Conservation (phyloP, 179 eudicot species). For the Pouteria campechiana region DNA sequence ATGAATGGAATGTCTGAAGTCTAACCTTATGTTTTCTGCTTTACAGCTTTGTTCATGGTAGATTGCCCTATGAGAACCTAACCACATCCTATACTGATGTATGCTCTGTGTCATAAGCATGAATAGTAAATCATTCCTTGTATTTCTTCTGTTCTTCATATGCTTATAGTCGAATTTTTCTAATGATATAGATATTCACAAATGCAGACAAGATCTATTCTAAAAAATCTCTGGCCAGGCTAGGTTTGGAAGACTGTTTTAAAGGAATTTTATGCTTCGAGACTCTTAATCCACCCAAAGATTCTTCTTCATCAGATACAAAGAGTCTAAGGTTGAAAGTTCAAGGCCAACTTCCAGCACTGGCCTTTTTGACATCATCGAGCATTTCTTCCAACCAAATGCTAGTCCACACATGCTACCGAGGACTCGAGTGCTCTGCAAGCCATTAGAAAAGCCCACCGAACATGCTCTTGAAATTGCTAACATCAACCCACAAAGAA, state of each 20-base stretch:
- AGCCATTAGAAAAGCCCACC: slow-evolving; percentile 66
- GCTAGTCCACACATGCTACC: slow-evolving; percentile 44
- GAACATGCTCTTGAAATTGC: slow-evolving; percentile 62
- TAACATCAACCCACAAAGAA: slow-evolving; percentile 58
- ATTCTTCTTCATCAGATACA: slow-evolving; percentile 43
- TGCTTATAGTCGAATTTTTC: neutral
- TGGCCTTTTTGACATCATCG: slow-evolving; percentile 60
- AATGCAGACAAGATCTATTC: slow-evolving; percentile 75
- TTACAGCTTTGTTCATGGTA: slow-evolving; percentile 83
- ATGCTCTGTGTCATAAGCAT: slow-evolving; percentile 8
- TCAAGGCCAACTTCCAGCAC: slow-evolving; percentile 5
- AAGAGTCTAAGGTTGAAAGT: slow-evolving; percentile 41
- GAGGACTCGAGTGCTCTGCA: slow-evolving; percentile 70
- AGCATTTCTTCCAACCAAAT: slow-evolving; percentile 36
- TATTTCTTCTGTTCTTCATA: neutral
- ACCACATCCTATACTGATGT: slow-evolving; percentile 81
- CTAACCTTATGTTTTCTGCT: neutral
- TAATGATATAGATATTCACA: slow-evolving; percentile 53
- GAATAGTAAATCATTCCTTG: neutral
- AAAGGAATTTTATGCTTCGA: slow-evolving; percentile 88
- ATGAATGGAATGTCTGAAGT: neutral
- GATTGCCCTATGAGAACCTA: slow-evolving; percentile 68
- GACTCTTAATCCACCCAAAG: slow-evolving; percentile 64
- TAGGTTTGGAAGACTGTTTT: slow-evolving; percentile 81
- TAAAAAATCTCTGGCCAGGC: slow-evolving; percentile 31